Conservation (phyloP, 73 alveolate species). For the Stentor roeselii region DNA sequence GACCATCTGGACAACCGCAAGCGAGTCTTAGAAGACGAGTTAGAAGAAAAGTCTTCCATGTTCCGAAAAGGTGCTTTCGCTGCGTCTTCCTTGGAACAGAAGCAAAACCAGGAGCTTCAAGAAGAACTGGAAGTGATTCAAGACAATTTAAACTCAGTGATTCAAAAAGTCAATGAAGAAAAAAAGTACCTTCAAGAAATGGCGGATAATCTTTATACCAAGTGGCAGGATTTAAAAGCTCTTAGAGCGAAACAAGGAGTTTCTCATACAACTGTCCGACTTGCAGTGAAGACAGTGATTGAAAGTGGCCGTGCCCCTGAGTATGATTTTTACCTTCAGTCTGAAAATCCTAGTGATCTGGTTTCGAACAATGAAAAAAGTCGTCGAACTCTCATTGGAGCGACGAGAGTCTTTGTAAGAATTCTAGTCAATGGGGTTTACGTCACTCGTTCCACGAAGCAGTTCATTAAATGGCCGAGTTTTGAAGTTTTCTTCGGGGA, state of each 20-base stretch:
- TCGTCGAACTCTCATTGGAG: slow-evolving; percentile 66
- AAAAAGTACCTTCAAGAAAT: slow-evolving; percentile 58
- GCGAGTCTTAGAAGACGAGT: slow-evolving; percentile 52
- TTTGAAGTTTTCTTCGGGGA: slow-evolving; percentile 88
- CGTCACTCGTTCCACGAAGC: slow-evolving; percentile 78
- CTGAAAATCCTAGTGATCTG: slow-evolving; percentile 63
- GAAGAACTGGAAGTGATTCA: slow-evolving; percentile 76
- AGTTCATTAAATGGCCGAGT: slow-evolving; percentile 81
- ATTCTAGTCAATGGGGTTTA: slow-evolving; percentile 70
- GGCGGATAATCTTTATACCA: slow-evolving; percentile 73
- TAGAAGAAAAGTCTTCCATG: not conserved
- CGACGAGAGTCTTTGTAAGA: slow-evolving; percentile 58
- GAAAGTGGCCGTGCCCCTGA: slow-evolving; percentile 65
- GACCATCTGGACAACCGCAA: slow-evolving; percentile 79
- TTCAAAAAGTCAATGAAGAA: slow-evolving; percentile 70
- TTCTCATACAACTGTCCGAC: slow-evolving; percentile 66
- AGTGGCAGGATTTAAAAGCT: slow-evolving; percentile 84
- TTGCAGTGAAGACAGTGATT: slow-evolving; percentile 74
- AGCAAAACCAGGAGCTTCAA: slow-evolving; percentile 58
- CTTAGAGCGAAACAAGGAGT: slow-evolving; percentile 69
- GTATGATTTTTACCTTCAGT: slow-evolving; percentile 74
- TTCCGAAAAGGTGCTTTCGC: not conserved
- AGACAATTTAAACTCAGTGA: slow-evolving; percentile 64
- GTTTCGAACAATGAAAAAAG: slow-evolving; percentile 59
- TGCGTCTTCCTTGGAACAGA: slow-evolving; percentile 34